These are phyloP conservation scores for Aspergillus sergii DNA, from an alignment of 2,329 filamentous ascomycete species.

Conservation along the genomic window DNA sequence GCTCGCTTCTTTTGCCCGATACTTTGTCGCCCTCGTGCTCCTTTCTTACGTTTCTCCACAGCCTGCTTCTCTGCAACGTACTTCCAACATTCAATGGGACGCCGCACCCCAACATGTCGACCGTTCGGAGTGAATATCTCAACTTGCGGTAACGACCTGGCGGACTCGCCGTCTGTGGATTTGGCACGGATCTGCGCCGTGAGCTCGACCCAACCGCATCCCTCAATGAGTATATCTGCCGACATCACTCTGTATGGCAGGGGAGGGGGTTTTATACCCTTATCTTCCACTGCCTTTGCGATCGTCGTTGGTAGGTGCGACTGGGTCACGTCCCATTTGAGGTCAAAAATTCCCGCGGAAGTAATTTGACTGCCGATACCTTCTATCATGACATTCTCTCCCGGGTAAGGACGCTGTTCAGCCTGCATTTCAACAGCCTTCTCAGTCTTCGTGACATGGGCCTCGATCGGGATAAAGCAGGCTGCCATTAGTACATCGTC, in stretches of 20 bases:
- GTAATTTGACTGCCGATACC: constrained; percentile 61
- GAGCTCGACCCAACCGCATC: constrained; percentile 90
- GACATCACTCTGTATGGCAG: constrained; percentile 80
- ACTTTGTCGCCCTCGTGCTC: constrained; percentile 25
- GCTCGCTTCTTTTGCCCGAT: constrained; percentile 28
- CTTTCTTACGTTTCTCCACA: constrained; percentile 32
- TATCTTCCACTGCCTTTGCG: constrained; percentile 64
- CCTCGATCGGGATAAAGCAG: constrained; percentile 76
- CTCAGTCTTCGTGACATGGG: constrained; percentile 76
- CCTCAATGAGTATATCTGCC: constrained; percentile 85
- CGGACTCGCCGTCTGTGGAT: constrained; percentile 35
- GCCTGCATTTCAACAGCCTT: constrained; percentile 77
- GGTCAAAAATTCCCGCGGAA: constrained; percentile 72
- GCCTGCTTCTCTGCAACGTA: constrained; percentile 35
- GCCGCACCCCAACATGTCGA: constrained; percentile 65
- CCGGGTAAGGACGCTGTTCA: constrained; percentile 60
- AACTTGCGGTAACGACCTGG: constrained; percentile 59
- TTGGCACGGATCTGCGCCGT: constrained; percentile 74
- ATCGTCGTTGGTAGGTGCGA: constrained; percentile 74
- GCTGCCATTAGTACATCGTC: constrained; percentile 74
- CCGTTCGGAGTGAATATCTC: constrained; percentile 87
- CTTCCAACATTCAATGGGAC: constrained; percentile 38
- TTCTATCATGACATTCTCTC: constrained; percentile 65
- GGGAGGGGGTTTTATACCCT: constrained; percentile 52
- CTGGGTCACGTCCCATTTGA: constrained; percentile 83